These are phyloP conservation scores for Macrophomina tecta DNA, from an alignment of 2,329 filamentous ascomycete genomes.

Conservation along the genomic window DNA sequence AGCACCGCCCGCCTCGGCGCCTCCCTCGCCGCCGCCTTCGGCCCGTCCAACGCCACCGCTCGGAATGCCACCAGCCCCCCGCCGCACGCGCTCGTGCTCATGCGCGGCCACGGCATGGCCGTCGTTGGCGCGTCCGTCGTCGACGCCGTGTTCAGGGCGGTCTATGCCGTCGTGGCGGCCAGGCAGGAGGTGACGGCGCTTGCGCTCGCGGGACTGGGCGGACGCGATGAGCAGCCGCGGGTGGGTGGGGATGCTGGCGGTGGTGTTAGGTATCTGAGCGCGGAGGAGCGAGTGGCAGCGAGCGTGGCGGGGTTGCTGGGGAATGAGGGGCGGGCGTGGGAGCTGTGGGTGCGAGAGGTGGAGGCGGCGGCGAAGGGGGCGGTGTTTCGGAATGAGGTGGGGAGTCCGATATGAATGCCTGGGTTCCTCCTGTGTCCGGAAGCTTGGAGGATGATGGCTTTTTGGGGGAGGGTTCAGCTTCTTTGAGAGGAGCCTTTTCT, in stretches of 20 bases:
- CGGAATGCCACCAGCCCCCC: no score
- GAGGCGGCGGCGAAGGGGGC: background rate
- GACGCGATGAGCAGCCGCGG: background rate
- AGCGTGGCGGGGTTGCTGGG: conserved; percentile 45
- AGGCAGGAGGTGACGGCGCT: conserved; percentile 49
- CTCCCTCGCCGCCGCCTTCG: no score
- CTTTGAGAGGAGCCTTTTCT: no score
- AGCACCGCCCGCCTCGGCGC: no score
- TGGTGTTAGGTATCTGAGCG: conserved; percentile 29
- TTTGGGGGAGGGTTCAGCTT: no score
- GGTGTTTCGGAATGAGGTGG: background rate
- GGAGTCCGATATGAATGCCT: background rate
- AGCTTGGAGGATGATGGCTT: no score
- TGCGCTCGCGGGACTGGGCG: conserved; percentile 31
- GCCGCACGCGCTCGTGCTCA: no score
- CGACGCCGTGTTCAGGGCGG: conserved; percentile 53
- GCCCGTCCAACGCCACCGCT: no score
- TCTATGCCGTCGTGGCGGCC: conserved; percentile 51
- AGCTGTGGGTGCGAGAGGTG: conserved; percentile 52
- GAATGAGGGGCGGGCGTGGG: conserved; percentile 49
- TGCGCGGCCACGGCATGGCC: no score
- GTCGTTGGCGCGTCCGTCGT: conserved; percentile 50
- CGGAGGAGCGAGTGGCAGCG: conserved; percentile 48
- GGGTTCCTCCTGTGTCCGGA: no score
- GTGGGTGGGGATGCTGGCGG: background rate